Evolutionary conservation across 2,329 filamentous ascomycete species (phyloP), one percentile per base, ranked within the genome.

Genomic region (Plenodomus biglobosus): DNA sequence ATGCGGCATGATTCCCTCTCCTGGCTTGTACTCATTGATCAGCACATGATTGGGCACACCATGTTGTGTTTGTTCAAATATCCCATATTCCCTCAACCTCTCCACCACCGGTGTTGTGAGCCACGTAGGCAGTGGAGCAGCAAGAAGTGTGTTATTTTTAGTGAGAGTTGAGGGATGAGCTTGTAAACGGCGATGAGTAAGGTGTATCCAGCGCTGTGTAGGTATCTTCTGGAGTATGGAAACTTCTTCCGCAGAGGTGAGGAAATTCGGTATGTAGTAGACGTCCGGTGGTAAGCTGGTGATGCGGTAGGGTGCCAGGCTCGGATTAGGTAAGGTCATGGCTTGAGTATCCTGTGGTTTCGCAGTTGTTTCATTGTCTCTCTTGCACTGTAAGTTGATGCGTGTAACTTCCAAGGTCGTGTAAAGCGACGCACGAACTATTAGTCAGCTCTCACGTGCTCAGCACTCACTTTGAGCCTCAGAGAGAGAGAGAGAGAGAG

Each of bases 1-100:
- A 70, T 97, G 92, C 39, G 92, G 86, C 89, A 96, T 95, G 58
- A 97, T 97, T n/a, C 92, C 92, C 54, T 96, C 83, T 1, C 89
- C 90, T 0, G 89, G 84, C 1, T 80, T 79, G 70, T 97, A 99
- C 70, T 96, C 92, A 66, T 99, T 99, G 60, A 97, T 85, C 32
- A 97, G 78, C 38, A 95, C 90, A 73, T 97, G 94, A 62, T 97
- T 99, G 2, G 92, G 90, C 3, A 77, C 78, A 16, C 76, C 62
- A 65, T 97, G 92, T 4, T 89, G 88, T 42, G 91, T 89, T 17
- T 77, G 68, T 2, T 68, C 53, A 64, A 86, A 87, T 11, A 85
- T 73, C 3, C 72, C 73, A 0, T 80, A 61, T 1, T 62, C 55
- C 18, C 74, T 56, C 51, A 79, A 74, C 30, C 82, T 86, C 3